A percentile compares a stretch with the other conserved stretches of the same genome.
Conservation (phyloP, 2,329 filamentous ascomycete species). For the Cladosporium phlei region DNA sequence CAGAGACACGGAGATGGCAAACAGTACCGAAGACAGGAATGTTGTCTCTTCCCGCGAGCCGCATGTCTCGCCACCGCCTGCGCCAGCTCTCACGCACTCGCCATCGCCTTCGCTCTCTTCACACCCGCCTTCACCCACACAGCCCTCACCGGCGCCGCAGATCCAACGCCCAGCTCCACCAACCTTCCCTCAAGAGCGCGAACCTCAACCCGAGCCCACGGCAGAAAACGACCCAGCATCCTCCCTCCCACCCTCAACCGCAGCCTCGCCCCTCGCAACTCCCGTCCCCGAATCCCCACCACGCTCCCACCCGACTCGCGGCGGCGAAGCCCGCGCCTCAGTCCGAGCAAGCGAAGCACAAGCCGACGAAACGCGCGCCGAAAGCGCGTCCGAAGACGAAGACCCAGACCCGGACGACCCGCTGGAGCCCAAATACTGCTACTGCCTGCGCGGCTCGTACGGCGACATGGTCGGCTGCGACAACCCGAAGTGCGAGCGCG, state of each 20-base stretch:
- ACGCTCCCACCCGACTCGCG: neutral
- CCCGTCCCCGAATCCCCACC: conserved; percentile 3
- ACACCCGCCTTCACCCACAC: neutral
- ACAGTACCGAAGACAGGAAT: conserved; percentile 1
- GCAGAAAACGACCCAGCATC: conserved; percentile 7
- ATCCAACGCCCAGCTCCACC: neutral
- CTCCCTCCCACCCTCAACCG: conserved; percentile 5
- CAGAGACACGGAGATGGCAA: conserved; percentile 8
- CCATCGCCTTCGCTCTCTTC: conserved; percentile 2
- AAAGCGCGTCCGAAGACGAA: conserved; percentile 11
- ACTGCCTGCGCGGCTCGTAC: conserved; percentile 60
- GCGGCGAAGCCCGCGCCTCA: neutral
- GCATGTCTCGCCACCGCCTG: neutral
- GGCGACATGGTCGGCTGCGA: conserved; percentile 66
- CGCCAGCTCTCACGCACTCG: conserved; percentile 7
- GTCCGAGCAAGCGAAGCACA: no score
- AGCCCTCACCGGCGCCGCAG: neutral
- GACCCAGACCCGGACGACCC: conserved; percentile 42
- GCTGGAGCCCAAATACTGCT: conserved; percentile 60
- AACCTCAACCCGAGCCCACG: neutral
- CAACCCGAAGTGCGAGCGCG: conserved; percentile 58
- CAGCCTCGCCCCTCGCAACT: conserved; percentile 5
- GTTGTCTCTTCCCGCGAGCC: conserved; percentile 8
- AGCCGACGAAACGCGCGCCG: neutral
- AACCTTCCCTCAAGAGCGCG: conserved; percentile 6